Base-by-base conservation (phyloP, 768 basidiomycete genomes). In the Lactifluus piperatus region DNA sequence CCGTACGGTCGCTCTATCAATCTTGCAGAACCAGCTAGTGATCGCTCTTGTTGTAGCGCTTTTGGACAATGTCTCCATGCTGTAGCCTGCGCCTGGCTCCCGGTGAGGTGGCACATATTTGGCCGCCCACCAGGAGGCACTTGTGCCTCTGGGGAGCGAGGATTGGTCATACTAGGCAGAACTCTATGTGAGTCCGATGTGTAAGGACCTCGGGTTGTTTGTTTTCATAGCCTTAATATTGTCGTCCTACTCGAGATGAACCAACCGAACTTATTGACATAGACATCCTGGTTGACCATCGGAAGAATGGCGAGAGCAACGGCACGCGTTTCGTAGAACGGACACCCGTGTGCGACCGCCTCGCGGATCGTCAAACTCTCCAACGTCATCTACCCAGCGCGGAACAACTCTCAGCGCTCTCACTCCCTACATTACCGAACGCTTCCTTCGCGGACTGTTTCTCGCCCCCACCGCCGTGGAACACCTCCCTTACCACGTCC, bases 31-130 rank as follows among this genome's bases (percentile, higher is more conserved):
- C 60, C 78, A 75, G 64, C 76, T 91, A 16, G 70, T 92, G 41
- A 91, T 94, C 45, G 86, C 84, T 0, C 91, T 93, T 0, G 81
- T 94, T 2, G 77, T 94, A 22, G 85, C 87, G 3, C 67, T 91
- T 54, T 74, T 92, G 29, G 80, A 81, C 9, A 73, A 85, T 44
- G 69, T 72, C 0, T 67, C 74, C 3, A 27, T 91, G 1, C 72
- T 94, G 1, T 67, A 71, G 0, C 16, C 74, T 94, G 4, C 73
- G 69, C 24, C 80, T 86, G 3, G 77, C 79, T 14, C 77, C 78
- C 36, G 78, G 75, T 8, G 88, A 94, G 68, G 93, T 94, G 1
- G 82, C 73, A 72, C 1, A 92, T 94, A 63, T 95, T 94, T 69
- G 80, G 79, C 51, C 85, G 73, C 77, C 5, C 68, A 68, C 1